Base-by-base conservation (phyloP, 2,329 filamentous ascomycete genomes). In the Pestalotiopsis fici region DNA sequence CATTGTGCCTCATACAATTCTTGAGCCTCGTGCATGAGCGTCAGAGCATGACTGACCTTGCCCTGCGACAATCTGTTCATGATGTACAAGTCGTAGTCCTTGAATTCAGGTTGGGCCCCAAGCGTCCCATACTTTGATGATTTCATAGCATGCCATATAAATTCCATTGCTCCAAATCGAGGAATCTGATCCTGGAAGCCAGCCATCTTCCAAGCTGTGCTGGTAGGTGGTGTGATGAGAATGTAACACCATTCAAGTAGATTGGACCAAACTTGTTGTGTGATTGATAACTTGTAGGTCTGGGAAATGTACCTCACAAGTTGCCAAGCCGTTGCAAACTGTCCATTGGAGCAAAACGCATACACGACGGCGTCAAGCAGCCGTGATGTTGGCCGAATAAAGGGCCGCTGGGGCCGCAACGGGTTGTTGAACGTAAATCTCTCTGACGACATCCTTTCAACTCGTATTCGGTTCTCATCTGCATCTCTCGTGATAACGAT, bases 311-410 rank as follows among this genome's bases (percentile, higher is more conserved):
- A 87, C 68, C 91, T 85, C 13, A 94, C 79, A 0, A 91, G 73
- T 54, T 86, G 83, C 28, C 91, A 74, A 13, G 88, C 91, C 1
- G 84, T 81, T 0, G 83, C 75, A 3, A 94, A 82, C 65, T 90
- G 83, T 60, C 87, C 89, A 77, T 91, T 93, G 69, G 84, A 85
- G n/a, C 91, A 87, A 69, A 91, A 92, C 1, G 84, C 82, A 74
- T 93, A 89, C 5, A 91, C 90, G n/a, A 95, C 80, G 9, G 90
- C 86, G 65, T 87, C 82, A 25, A 95, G 82, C 0, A 95, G 82
- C 2, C 82, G 80, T 7, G 76, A 69, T 0, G 86, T 88, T 2
- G 93, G 93, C 63, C 83, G 73, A 59, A 83, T n/a, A 7, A n/a
- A 13, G 5, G 65, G 54, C 25, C 12, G 9, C 23, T 21, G 11